Percentiles rank a stretch among this genome's conserved stretches.
Conservation (phyloP, 257 asterid species). For the Solanum rostratum region DNA sequence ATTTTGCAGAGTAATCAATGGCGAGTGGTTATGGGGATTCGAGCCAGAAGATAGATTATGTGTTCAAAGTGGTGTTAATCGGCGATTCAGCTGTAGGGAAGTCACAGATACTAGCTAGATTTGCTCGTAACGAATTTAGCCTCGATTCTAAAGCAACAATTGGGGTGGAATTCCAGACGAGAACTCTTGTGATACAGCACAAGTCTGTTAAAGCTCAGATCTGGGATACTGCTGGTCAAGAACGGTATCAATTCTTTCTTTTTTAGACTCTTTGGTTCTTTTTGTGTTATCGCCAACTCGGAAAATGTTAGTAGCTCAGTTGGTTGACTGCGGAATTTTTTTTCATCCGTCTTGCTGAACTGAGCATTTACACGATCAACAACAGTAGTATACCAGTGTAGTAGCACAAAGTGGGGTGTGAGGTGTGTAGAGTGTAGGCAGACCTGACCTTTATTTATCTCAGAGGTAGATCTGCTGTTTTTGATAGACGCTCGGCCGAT, state of each 20-base stretch:
- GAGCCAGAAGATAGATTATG: constrained; percentile 1
- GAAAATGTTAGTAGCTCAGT: background rate
- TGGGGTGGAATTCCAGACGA: constrained; percentile 5
- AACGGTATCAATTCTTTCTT: background rate
- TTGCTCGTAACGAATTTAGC: constrained; percentile 2
- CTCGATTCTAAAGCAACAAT: constrained; percentile 5
- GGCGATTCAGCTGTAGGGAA: constrained; percentile 10
- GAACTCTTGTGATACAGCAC: background rate
- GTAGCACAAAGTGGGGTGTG: too few relatives aligned
- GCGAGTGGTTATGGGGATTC: background rate
- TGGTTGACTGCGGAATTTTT: background rate
- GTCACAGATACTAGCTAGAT: constrained; percentile 1
- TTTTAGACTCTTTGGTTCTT: background rate
- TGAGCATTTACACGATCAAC: background rate
- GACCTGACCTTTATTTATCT: too few relatives aligned
- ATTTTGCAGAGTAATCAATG: background rate
- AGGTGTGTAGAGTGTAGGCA: too few relatives aligned
- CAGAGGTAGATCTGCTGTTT: too few relatives aligned
- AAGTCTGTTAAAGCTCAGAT: constrained; percentile 10
- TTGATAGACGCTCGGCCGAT: too few relatives aligned
- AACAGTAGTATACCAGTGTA: too few relatives aligned
- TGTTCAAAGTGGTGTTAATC: constrained; percentile 1
- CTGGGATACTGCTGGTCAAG: constrained; percentile 14
- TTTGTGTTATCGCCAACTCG: background rate
- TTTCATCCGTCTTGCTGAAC: background rate